phyloP scores from a whole-genome alignment of 2,329 filamentous ascomycete genomes.

The Pseudogymnoascus sp. region DNA sequence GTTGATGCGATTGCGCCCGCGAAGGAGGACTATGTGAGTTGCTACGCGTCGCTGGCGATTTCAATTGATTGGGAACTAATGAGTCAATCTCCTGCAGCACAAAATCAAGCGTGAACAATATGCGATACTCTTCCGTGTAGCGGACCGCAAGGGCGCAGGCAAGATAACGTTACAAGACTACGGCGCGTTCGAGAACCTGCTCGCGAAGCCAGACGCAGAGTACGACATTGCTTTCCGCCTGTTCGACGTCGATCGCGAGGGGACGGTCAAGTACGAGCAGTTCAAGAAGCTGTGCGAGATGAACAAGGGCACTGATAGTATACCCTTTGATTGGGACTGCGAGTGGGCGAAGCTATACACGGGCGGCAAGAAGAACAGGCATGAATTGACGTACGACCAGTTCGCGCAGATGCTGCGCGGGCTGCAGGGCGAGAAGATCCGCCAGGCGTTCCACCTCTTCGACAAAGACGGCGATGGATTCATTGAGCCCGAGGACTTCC shows the following conservation, averaged over 20 bases:
- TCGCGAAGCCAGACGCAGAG: constrained; percentile 90
- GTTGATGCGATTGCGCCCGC: constrained; percentile 81
- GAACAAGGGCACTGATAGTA: constrained; percentile 76
- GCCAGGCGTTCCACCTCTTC: constrained; percentile 87
- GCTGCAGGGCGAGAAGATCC: constrained; percentile 88
- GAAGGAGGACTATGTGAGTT: constrained; percentile 82
- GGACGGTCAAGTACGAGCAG: constrained; percentile 80
- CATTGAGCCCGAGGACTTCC: constrained; percentile 92
- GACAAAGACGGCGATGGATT: constrained; percentile 90
- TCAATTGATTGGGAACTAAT: neutral
- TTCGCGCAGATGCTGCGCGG: constrained; percentile 98
- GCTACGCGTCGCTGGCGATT: constrained; percentile 3
- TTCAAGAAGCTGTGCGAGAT: constrained; percentile 79
- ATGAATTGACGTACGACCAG: constrained; percentile 88
- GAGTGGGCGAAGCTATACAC: constrained; percentile 96
- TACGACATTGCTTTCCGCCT: constrained; percentile 98
- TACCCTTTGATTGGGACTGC: constrained; percentile 95
- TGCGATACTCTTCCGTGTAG: constrained; percentile 83
- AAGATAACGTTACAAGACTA: constrained; percentile 77
- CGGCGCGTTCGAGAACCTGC: constrained; percentile 87
- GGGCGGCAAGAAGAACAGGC: constrained; percentile 77
- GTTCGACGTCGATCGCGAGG: constrained; percentile 79
- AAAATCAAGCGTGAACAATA: constrained; percentile 98
- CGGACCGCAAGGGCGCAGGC: constrained; percentile 69
- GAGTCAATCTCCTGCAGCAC: constrained; percentile 52